Percentiles rank a stretch among this genome's conserved stretches.
phyloP scores from a whole-genome alignment of 2,329 filamentous ascomycete species.

The Aspergillus pseudoviridinutans region DNA sequence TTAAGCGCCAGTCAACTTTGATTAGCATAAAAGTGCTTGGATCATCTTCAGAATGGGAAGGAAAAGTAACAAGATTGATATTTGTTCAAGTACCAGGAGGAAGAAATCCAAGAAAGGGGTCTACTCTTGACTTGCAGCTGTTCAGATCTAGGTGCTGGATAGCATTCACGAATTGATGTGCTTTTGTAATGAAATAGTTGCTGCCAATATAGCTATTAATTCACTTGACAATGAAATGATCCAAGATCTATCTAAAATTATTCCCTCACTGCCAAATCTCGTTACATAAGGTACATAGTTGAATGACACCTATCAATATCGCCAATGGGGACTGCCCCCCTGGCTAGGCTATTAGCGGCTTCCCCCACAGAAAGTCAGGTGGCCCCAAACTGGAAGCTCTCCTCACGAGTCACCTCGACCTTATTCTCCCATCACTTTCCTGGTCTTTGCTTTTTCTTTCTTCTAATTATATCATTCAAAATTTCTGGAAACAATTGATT shows the following conservation, averaged over 20 bases:
- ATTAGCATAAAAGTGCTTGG: slow-evolving; percentile 12
- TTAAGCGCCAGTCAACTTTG: slow-evolving; percentile 44
- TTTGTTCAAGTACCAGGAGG: background rate
- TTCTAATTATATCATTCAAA: slow-evolving; percentile 3
- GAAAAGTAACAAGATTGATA: slow-evolving; percentile 1
- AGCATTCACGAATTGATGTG: slow-evolving; percentile 3
- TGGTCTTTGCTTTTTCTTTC: slow-evolving; percentile 11
- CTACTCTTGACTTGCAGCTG: background rate
- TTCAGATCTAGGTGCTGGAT: slow-evolving; percentile 6
- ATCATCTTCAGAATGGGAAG: background rate
- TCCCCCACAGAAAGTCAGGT: slow-evolving; percentile 1
- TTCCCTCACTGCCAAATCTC: background rate
- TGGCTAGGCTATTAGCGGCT: background rate
- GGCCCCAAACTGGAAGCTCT: background rate
- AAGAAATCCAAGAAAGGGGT: background rate
- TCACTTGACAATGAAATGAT: background rate
- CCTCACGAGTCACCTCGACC: background rate
- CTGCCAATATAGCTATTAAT: background rate
- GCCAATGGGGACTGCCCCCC: background rate
- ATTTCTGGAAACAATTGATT: background rate
- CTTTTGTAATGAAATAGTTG: background rate
- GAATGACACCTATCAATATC: background rate
- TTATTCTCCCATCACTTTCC: background rate
- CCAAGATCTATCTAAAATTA: background rate
- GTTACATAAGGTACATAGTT: background rate